Evolutionary conservation across 2,329 filamentous ascomycete genomes (phyloP).

Genomic region (Calonectria honghensis): DNA sequence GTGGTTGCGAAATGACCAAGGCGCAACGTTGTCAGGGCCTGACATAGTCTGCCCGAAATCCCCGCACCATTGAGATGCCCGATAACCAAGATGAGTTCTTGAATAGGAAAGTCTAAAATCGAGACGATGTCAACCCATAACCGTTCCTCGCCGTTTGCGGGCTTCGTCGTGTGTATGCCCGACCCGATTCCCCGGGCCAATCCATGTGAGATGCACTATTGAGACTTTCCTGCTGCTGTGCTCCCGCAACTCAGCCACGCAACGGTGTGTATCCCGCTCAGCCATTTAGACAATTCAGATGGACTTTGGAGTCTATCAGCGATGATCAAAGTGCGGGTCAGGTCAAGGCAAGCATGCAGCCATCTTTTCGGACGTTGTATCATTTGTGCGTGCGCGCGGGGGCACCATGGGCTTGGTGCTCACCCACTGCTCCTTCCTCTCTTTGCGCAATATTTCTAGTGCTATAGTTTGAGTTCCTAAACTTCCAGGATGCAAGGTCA

Average conservation of each 20-base stretch:
- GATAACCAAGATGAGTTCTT: neutral
- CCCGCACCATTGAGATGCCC: conserved; percentile 14
- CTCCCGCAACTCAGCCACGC: conserved; percentile 20
- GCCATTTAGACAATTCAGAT: neutral
- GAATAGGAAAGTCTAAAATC: neutral
- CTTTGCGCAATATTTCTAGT: neutral
- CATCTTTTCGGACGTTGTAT: neutral
- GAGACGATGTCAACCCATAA: neutral
- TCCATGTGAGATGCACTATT: neutral
- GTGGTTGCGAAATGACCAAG: conserved; percentile 3
- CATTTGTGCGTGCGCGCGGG: neutral
- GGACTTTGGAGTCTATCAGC: neutral
- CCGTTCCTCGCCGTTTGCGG: neutral
- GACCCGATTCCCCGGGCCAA: conserved; percentile 7
- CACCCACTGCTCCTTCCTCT: neutral
- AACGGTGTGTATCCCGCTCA: conserved; percentile 20
- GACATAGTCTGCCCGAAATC: neutral
- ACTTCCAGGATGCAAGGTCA: conserved; percentile 22
- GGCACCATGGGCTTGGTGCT: conserved; percentile 2
- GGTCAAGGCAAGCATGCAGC: conserved; percentile 25
- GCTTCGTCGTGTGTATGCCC: neutral
- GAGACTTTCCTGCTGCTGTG: neutral
- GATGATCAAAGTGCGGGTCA: conserved; percentile 26
- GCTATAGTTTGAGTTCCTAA: neutral
- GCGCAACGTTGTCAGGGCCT: conserved; percentile 24